A percentile compares a stretch with the other conserved stretches of the same genome.
Evolutionary conservation across 257 asterid genomes (phyloP).

Genomic region (Gentiana dahurica): DNA sequence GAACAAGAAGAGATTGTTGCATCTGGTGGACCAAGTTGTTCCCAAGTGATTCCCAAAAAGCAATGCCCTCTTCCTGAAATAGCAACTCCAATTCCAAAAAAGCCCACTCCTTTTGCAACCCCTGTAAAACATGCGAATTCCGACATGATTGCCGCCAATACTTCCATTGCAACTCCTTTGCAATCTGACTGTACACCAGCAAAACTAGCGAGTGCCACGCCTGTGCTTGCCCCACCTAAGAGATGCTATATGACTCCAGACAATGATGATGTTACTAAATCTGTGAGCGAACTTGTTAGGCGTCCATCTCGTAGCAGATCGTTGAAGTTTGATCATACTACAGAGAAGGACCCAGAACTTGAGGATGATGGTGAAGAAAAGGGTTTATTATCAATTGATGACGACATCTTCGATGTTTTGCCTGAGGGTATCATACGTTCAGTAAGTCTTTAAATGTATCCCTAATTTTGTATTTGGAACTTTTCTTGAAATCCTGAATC

Average conservation of each 20-base stretch:
- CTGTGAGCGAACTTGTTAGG: slow-evolving; percentile 44
- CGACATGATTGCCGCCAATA: neutral
- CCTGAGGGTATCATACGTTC: slow-evolving; percentile 51
- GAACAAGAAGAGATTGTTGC: slow-evolving; percentile 11
- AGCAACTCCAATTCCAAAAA: neutral
- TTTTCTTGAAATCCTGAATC: too few relatives aligned
- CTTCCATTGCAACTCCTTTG: slow-evolving; percentile 32
- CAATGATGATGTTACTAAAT: slow-evolving; percentile 28
- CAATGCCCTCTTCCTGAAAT: slow-evolving; percentile 5
- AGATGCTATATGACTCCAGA: slow-evolving; percentile 68
- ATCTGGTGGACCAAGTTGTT: slow-evolving; percentile 5
- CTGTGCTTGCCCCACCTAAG: slow-evolving; percentile 43
- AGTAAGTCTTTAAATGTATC: slow-evolving; percentile 23
- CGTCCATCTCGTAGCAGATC: slow-evolving; percentile 70
- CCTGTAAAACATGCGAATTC: slow-evolving; percentile 34
- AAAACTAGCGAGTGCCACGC: slow-evolving; percentile 53
- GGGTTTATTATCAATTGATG: slow-evolving; percentile 17
- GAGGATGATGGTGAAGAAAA: slow-evolving; percentile 17
- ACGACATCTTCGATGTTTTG: slow-evolving; percentile 42
- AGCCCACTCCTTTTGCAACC: slow-evolving; percentile 27
- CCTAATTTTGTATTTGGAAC: too few relatives aligned
- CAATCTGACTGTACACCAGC: slow-evolving; percentile 42
- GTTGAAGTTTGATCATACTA: slow-evolving; percentile 53
- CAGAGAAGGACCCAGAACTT: slow-evolving; percentile 35
- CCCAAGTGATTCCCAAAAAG: neutral